These are phyloP conservation scores for Penicillium canescens DNA, from an alignment of 495 filamentous ascomycete genomes.

Conservation along the genomic window DNA sequence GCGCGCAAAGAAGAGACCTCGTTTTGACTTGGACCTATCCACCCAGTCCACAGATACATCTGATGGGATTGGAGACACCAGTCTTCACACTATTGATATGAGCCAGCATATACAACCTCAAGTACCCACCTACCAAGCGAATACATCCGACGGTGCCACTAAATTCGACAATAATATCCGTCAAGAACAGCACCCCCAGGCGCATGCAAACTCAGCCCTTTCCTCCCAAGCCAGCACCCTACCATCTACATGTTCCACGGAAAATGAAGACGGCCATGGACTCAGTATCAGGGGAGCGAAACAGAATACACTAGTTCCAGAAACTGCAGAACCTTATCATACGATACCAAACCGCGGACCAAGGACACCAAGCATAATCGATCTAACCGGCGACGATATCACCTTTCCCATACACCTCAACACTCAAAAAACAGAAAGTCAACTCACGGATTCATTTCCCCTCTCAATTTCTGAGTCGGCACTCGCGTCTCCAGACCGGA, in stretches of 20 bases:
- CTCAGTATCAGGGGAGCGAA: neutral
- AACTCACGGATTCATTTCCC: conserved; percentile 9
- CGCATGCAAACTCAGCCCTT: conserved; percentile 12
- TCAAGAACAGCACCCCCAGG: conserved; percentile 28
- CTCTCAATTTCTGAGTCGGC: conserved; percentile 22
- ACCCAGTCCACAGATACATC: conserved; percentile 20
- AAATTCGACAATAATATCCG: conserved; percentile 27
- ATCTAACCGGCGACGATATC: neutral
- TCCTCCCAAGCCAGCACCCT: conserved; percentile 30
- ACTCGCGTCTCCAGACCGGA: conserved; percentile 19
- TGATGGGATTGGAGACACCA: conserved; percentile 7
- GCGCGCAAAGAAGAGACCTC: conserved; percentile 26
- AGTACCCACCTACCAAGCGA: neutral
- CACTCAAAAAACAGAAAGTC: conserved; percentile 10
- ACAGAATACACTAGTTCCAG: neutral
- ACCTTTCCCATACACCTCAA: neutral
- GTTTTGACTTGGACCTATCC: conserved; percentile 22
- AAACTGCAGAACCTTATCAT: neutral
- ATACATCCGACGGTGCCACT: neutral
- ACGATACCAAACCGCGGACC: neutral
- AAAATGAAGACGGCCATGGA: conserved; percentile 11
- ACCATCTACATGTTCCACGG: conserved; percentile 30
- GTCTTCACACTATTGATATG: conserved; percentile 1
- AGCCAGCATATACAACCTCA: conserved; percentile 4
- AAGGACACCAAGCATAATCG: neutral